Evolutionary conservation across 371 early-diverging fungal genomes (phyloP), one percentile per base, ranked within the genome.

Genomic region (Umbelopsis sp.): DNA sequence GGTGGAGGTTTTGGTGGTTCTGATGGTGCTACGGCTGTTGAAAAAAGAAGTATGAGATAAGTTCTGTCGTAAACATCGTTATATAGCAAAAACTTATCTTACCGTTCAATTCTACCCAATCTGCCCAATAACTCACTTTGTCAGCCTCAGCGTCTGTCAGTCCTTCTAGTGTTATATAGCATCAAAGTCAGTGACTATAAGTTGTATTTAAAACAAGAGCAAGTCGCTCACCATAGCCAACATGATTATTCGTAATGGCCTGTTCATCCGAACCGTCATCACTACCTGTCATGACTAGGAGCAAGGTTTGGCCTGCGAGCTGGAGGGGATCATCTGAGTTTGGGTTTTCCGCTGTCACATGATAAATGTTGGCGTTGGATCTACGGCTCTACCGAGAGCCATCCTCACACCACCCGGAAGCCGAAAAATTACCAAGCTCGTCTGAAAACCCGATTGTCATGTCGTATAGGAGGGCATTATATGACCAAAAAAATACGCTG

Each of bases 41-140:
- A 14, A 1, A 57, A 7, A 18, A 12, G 7, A 57, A 35, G 16
- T 16, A 0, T 57, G 1, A 51, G 32, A 0, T 4, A 12, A 35
- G 29, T 18, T 20, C 48, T 48, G 3, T 57, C 0, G 16, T 11
- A 6, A 12, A 5, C 18, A 12, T 57, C 6, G 35, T 29, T 37
- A 32, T 8, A 29, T 10, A 32, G 14, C 12, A 29, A 11, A 29
- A 29, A 16, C 57, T 0, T 4, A 53, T 5, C 57, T 12, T 57
- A 57, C 57, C 57, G 32, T 57, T 57, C 7, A 57, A 12, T 35
- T 57, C 57, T 4, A n/a, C 57, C 57, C 57, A 57, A 32, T 57
- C 57, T 37, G 57, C 57, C 57, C 57, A 57, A 18, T 57, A 57
- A n/a, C 57, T 57, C 12, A 57, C 29, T 57, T 57, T 57, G 35